Evolutionary conservation across 1,139 yeast genomes (phyloP), one percentile per base, ranked within the genome.

Genomic region (Sugiyamaella pinicola): DNA sequence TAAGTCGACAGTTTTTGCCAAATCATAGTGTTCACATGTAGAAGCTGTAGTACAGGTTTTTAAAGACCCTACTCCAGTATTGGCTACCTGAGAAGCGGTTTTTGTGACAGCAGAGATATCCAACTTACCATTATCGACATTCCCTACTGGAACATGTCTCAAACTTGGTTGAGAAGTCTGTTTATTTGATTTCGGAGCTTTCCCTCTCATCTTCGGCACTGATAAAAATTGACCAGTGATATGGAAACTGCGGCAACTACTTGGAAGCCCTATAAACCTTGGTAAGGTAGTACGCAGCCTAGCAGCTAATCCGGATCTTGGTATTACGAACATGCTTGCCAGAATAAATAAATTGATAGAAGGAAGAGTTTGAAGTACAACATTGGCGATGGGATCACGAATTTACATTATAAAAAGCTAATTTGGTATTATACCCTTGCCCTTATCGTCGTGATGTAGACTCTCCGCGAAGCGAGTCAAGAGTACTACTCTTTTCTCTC

Each of bases 1-100:
- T 2, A 69, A 62, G 26, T 64, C 53, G 48, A 73, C 61, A 3
- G 77, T 77, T 38, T 65, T 67, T 0, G 73, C 71, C 41, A 88
- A 70, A 63, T 87, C 83, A 59, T 87, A 87, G 10, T 73, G 68
- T 60, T 87, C 95, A 53, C 90, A 85, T 0, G 83, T 77, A 1
- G 95, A 85, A 4, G 84, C 78, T 0, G 91, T 80, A 0, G 87
- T 83, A 55, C 84, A 81, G 1, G 80, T 74, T 39, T 61, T 51
- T 4, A 59, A 9, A 5, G 33, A 3, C 15, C 42, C 42, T 3
- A 21, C 15, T 7, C 24, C 26, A 18, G 22, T 13, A 4, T 18
- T 31, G 12, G 2, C 12, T n/a, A 15, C 35, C 24, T 45, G 28
- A 24, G 34, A 37, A 35, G n/a, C n/a, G n/a, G n/a, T n/a, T 45